Evolutionary conservation across 768 basidiomycete genomes (phyloP).

Genomic region (Tylopilus plumbeoviolaceoides): DNA sequence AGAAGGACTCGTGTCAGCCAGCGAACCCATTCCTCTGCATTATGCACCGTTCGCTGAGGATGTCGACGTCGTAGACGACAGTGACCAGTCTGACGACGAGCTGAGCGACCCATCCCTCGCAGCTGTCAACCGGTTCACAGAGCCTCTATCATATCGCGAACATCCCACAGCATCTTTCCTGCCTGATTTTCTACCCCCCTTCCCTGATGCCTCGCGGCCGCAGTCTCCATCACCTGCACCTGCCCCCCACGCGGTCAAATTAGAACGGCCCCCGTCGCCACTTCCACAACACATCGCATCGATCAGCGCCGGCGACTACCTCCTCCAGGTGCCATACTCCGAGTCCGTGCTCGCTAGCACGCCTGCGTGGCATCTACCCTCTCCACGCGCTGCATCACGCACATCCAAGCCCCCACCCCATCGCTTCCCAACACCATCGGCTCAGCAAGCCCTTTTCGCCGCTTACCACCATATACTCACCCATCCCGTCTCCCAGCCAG

Average conservation of each 20-base stretch:
- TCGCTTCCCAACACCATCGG: constrained; percentile 47
- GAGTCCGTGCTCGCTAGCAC: constrained; percentile 64
- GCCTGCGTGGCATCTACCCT: constrained; percentile 68
- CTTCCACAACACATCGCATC: constrained; percentile 41
- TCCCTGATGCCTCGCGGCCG: constrained; percentile 28
- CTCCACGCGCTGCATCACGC: constrained; percentile 29
- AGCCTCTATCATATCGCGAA: constrained; percentile 28
- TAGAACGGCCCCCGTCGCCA: constrained; percentile 36
- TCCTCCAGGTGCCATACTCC: constrained; percentile 68
- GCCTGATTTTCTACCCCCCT: constrained; percentile 33
- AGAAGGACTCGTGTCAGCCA: constrained; percentile 53
- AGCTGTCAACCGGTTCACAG: constrained; percentile 20
- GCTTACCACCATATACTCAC: constrained; percentile 80
- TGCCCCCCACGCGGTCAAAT: constrained; percentile 27
- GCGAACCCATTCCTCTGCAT: constrained; percentile 52
- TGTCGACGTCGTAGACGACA: constrained; percentile 29
- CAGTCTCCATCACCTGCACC: constrained; percentile 37
- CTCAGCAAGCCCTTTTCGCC: constrained; percentile 58
- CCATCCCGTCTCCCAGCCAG: constrained; percentile 52
- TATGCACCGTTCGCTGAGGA: constrained; percentile 38
- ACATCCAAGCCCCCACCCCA: constrained; percentile 17
- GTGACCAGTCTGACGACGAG: constrained; percentile 28
- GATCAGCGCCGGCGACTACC: constrained; percentile 57
- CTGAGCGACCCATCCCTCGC: constrained; percentile 11
- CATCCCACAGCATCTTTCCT: constrained; percentile 30